Evolutionary conservation across 2,329 filamentous ascomycete species (phyloP).

Genomic region (Leptoxyphium fumago): DNA sequence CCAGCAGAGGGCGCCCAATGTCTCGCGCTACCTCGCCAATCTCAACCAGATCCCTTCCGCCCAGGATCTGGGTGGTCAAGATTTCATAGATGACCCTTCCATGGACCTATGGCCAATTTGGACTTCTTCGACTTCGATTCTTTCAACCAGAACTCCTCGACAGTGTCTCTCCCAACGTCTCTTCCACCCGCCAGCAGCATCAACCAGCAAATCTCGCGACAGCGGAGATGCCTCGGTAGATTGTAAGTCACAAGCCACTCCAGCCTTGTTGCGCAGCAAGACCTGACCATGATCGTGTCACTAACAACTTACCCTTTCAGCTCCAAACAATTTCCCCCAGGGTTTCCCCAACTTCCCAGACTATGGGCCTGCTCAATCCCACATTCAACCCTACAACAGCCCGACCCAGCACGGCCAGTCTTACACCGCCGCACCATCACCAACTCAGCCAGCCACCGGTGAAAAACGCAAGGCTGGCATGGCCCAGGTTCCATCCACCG

Average conservation of each 20-base stretch:
- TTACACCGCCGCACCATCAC: constrained; percentile 7
- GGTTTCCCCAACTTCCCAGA: constrained; percentile 30
- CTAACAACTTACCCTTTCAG: not conserved
- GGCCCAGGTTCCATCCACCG: constrained; percentile 17
- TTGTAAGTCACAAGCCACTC: no score
- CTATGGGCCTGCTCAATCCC: constrained; percentile 13
- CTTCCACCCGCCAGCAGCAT: not conserved
- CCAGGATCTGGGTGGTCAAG: constrained; percentile 43
- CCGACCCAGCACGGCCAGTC: constrained; percentile 8
- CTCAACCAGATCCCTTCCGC: constrained; percentile 58
- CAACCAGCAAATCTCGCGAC: not conserved
- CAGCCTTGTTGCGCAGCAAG: no score
- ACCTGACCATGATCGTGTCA: no score
- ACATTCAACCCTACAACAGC: not conserved
- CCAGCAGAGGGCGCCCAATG: constrained; percentile 67
- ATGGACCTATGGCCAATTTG: constrained; percentile 39
- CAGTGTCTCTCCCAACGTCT: not conserved
- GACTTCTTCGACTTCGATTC: constrained; percentile 55
- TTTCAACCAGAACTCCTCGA: constrained; percentile 5
- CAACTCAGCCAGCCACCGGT: constrained; percentile 12
- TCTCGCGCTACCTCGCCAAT: constrained; percentile 78
- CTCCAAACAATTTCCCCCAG: constrained; percentile 23
- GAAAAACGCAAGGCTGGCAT: constrained; percentile 34
- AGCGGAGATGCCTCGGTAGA: no score
- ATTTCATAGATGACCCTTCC: constrained; percentile 38